phyloP scores from a whole-genome alignment of 1,139 yeast genomes.

The Geotrichum restrictum region DNA sequence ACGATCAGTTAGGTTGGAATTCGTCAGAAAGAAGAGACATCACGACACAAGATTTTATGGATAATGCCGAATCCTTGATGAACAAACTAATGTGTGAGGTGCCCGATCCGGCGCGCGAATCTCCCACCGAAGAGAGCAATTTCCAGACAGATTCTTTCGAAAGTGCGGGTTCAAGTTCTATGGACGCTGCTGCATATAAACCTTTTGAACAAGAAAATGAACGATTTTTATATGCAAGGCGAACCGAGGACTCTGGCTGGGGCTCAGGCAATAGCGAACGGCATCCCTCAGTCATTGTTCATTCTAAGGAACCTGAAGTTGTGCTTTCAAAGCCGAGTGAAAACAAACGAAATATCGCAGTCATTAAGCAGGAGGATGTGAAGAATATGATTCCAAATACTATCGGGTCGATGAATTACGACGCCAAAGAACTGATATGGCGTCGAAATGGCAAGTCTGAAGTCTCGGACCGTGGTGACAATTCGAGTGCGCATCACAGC shows the following conservation, averaged over 20 bases:
- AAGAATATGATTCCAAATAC: conserved; percentile 16
- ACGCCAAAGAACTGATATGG: conserved; percentile 16
- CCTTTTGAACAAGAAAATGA: conserved; percentile 6
- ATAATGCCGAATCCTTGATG: conserved; percentile 19
- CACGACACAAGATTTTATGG: conserved; percentile 22
- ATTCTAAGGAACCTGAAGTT: not conserved
- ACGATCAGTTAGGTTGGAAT: conserved; percentile 10
- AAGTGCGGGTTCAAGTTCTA: conserved; percentile 2
- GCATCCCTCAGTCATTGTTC: conserved; percentile 10
- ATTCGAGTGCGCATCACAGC: not conserved
- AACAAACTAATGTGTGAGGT: conserved; percentile 12
- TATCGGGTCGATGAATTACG: conserved; percentile 19
- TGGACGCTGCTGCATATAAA: not conserved
- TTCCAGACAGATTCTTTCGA: conserved; percentile 10
- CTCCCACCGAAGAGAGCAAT: not conserved
- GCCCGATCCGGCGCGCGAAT: not conserved
- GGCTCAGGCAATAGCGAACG: not conserved
- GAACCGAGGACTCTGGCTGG: not conserved
- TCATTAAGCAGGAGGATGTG: conserved; percentile 18
- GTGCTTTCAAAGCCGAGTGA: not conserved
- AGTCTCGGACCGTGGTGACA: not conserved
- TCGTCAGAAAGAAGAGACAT: conserved; percentile 18
- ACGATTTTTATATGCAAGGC: not conserved
- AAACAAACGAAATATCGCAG: conserved; percentile 9
- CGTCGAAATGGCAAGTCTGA: conserved; percentile 2